Evolutionary conservation across 495 filamentous ascomycete genomes (phyloP), one percentile per base, ranked within the genome.

Genomic region (Penicillium arizonense): DNA sequence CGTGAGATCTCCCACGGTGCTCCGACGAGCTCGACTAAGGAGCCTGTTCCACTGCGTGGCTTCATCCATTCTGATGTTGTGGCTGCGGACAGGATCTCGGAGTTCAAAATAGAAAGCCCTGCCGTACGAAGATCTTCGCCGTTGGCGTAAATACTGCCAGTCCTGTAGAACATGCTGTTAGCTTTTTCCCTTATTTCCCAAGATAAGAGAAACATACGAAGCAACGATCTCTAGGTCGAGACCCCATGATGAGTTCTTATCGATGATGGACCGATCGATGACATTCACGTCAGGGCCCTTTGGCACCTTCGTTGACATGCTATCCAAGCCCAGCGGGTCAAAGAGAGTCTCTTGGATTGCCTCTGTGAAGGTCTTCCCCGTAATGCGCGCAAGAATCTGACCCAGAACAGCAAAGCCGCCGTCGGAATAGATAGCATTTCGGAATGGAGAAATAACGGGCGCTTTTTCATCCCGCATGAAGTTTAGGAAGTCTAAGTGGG

Each of bases 381-480:
- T 73, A 47, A 82, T 79, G 47, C 60, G 63, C 47, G 80, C 76
- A 42, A 83, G 68, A 0, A 76, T 77, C 51, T 82, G 81, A 0
- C 70, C 73, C 11, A 83, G 60, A 47, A 82, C 69, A 9, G 50
- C 41, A 23, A 38, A 52, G 0, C 50, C 50, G 9, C 40, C 50
- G 32, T 52, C 50, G 8, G 50, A 46, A 23, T 46, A 46, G 3
- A 57, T 21, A 11, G 55, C 55, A 44, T 45, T 57, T 44, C 75
- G 75, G 52, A 69, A 84, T 5, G 72, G 80, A 20, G 55, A 41
- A 8, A 53, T 48, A 4, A 57, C 55, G 1, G 55, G 55, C 8
- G 20, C 3, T 20, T 47, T 46, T 7, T 52, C 23, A 3, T 57
- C 49, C 11, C 55, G 55, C 36, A 57, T 47, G 55, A 44, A 57